These are phyloP conservation scores for Mycena galopus DNA, from an alignment of 768 basidiomycete species.

Conservation along the genomic window DNA sequence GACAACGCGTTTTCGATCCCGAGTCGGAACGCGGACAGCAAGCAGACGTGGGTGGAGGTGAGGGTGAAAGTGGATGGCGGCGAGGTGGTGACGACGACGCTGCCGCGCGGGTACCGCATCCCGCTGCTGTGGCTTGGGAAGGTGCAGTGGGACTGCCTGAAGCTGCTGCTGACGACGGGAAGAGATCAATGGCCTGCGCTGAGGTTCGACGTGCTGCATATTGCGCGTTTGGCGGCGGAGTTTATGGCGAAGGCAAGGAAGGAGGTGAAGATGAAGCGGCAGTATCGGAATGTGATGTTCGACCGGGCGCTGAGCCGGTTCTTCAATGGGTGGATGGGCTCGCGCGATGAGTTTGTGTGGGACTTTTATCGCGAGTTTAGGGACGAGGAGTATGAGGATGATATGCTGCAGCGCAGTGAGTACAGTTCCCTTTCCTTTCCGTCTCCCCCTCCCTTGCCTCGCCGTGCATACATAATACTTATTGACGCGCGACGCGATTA, in stretches of 20 bases:
- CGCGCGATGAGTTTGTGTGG: constrained; percentile 37
- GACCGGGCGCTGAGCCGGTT: constrained; percentile 31
- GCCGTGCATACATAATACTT: not conserved
- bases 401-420: constrained; percentile 33
- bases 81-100: not conserved
- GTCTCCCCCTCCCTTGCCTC: not conserved
- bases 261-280: constrained; percentile 33
- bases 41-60: constrained; percentile 36
- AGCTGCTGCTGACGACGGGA: constrained; percentile 25
- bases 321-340: constrained; percentile 37
- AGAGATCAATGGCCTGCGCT: not conserved
- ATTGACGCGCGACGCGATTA: not conserved
- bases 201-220: constrained; percentile 33
- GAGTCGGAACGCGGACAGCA: constrained; percentile 26
- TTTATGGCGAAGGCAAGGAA: constrained; percentile 29
- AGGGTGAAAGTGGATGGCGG: constrained; percentile 1
- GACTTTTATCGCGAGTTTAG: constrained; percentile 36
- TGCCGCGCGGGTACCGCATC: constrained; percentile 35
- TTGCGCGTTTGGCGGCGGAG: constrained; percentile 26
- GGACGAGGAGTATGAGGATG: constrained; percentile 38
- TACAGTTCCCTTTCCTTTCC: not conserved
- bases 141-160: constrained; percentile 35
- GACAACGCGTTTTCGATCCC: constrained; percentile 35
- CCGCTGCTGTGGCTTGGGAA: constrained; percentile 33
- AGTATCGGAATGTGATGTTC: constrained; percentile 34